Evolutionary conservation across 1,139 yeast genomes (phyloP).

Genomic region (Pneumocystis murina): DNA sequence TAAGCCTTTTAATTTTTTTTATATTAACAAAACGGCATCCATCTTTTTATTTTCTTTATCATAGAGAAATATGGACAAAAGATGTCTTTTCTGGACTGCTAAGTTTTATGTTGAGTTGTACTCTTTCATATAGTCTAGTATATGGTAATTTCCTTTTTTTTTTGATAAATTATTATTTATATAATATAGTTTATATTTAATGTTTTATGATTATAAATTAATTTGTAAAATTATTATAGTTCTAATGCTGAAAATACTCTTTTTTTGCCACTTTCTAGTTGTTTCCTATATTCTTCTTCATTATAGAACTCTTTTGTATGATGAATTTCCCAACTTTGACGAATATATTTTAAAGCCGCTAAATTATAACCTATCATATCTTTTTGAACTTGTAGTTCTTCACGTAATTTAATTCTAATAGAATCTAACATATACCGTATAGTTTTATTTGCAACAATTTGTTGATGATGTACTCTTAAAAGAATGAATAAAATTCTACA

Average conservation of each 20-base stretch:
- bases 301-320: conserved; percentile 67
- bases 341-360: conserved; percentile 62
- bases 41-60: not conserved
- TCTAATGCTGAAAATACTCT: conserved; percentile 36
- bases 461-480: conserved; percentile 59
- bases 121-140: conserved; percentile 14
- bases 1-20: conserved; percentile 9
- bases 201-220: not conserved
- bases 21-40: conserved; percentile 11
- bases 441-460: conserved; percentile 31
- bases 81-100: conserved; percentile 13
- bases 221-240: not conserved
- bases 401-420: conserved; percentile 23
- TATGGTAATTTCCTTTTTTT: conserved; percentile 7
- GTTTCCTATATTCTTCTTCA: conserved; percentile 43
- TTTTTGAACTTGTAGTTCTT: conserved; percentile 37
- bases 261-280: conserved; percentile 44
- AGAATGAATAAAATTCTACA: conserved; percentile 64
- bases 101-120: conserved; percentile 14
- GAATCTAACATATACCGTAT: conserved; percentile 26
- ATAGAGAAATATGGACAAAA: conserved; percentile 12
- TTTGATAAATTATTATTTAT: not conserved
- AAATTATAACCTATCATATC: conserved; percentile 70
- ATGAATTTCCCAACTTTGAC: conserved; percentile 61
- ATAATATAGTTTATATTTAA: not conserved